A percentile compares a stretch with the other conserved stretches of the same genome.
phyloP scores from a whole-genome alignment of 345 rosid genomes.

The Ceriops tagal region DNA sequence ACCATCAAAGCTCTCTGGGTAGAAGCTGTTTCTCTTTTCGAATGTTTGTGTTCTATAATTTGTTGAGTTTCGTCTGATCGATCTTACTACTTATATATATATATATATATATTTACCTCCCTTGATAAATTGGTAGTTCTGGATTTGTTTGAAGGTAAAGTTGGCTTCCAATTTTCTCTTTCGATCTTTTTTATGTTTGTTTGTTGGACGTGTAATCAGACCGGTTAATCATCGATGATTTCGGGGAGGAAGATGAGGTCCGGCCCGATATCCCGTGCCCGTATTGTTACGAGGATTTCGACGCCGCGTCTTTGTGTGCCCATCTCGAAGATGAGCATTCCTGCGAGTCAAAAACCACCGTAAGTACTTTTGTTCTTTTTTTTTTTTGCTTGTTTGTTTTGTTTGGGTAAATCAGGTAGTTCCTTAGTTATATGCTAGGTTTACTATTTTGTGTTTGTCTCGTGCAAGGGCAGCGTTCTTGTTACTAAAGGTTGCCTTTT shows the following conservation, averaged over 20 bases:
- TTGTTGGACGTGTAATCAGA: conserved; percentile 20
- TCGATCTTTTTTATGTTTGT: background rate
- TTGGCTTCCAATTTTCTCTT: background rate
- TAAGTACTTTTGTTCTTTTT: conserved; percentile 19
- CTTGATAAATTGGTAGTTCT: too few species aligned
- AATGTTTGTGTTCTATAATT: background rate
- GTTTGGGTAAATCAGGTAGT: too few species aligned
- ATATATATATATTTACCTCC: too few species aligned
- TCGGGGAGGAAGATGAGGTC: conserved; percentile 53
- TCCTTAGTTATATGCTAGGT: background rate
- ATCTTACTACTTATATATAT: too few species aligned
- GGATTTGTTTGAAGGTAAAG: too few species aligned
- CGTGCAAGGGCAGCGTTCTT: too few species aligned
- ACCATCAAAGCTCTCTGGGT: conserved; percentile 45
- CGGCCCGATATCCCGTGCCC: conserved; percentile 58
- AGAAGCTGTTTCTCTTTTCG: background rate
- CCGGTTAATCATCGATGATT: conserved; percentile 54
- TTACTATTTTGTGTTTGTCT: too few species aligned
- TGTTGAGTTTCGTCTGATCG: background rate
- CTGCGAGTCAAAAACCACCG: conserved; percentile 47
- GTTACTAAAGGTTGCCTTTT: too few species aligned
- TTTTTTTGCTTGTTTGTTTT: background rate
- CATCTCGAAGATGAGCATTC: conserved; percentile 67
- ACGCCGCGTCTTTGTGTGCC: conserved; percentile 49
- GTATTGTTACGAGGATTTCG: conserved; percentile 59